Evolutionary conservation across 208 protist species (phyloP).

Genomic region (Leptomonas pyrrhocoris): DNA sequence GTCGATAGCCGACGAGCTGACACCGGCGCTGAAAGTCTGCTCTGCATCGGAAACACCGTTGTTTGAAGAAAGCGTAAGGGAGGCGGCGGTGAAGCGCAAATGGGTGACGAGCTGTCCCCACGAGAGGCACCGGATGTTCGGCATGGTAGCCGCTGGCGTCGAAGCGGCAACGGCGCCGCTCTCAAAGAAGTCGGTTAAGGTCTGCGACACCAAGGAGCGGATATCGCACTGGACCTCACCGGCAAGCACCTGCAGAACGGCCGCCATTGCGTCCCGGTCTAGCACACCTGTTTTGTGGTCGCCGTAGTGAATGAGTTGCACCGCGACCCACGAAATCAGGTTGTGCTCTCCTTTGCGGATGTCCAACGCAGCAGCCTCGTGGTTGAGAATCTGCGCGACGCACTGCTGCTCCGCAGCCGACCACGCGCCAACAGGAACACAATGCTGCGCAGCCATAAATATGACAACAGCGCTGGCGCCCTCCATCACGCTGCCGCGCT

Average conservation of each 20-base stretch:
- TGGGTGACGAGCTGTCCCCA: slow-evolving; percentile 39
- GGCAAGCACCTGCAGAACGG: slow-evolving; percentile 22
- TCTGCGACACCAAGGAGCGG: slow-evolving; percentile 1
- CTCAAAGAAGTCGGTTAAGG: slow-evolving; percentile 22
- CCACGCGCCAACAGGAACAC: slow-evolving; percentile 19
- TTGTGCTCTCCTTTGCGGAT: slow-evolving; percentile 33
- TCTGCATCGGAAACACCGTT: background rate
- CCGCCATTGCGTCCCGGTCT: slow-evolving; percentile 1
- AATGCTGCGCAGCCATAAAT: slow-evolving; percentile 18
- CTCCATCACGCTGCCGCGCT: slow-evolving; percentile 40
- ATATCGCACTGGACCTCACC: slow-evolving; percentile 18
- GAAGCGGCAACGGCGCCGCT: background rate
- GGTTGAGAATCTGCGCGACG: slow-evolving; percentile 2
- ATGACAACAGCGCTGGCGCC: slow-evolving; percentile 28
- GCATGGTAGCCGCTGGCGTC: background rate
- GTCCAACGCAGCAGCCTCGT: slow-evolving; percentile 14
- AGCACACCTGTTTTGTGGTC: background rate
- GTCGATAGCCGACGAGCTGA: background rate
- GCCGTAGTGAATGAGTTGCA: slow-evolving; percentile 27
- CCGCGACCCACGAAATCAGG: slow-evolving; percentile 32
- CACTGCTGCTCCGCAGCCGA: slow-evolving; percentile 5
- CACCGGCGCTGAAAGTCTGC: background rate
- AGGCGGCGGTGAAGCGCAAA: slow-evolving; percentile 27
- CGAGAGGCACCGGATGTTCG: slow-evolving; percentile 32
- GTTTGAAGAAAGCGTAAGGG: background rate